Percentiles rank a stretch among this genome's conserved stretches.
phyloP scores from a whole-genome alignment of 78 protist genomes.

The Polysphondylium violaceum region DNA sequence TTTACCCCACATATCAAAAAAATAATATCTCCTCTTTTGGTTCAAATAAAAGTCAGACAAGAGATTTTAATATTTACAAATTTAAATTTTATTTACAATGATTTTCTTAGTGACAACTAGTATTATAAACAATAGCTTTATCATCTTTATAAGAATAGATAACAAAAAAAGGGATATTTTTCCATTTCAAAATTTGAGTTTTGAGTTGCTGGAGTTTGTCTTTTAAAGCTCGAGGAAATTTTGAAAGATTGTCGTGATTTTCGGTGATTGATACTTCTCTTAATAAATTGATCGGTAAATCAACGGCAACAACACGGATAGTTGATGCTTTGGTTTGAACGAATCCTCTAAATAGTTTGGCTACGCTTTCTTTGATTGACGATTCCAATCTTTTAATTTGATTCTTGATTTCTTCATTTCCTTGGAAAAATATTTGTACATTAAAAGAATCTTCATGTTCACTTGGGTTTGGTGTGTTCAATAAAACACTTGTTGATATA shows the following conservation, averaged over 20 bases:
- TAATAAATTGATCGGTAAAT: not conserved
- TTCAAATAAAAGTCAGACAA: no score
- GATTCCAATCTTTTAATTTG: not conserved
- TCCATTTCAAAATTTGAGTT: slow-evolving; percentile 44
- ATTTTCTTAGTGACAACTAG: not conserved
- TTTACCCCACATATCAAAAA: no score
- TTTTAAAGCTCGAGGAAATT: slow-evolving; percentile 5
- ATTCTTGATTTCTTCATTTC: not conserved
- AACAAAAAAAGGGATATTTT: slow-evolving; percentile 40
- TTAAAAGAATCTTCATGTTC: not conserved
- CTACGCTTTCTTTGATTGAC: not conserved
- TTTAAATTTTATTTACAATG: no score
- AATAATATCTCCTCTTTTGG: no score
- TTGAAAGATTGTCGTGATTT: slow-evolving; percentile 5
- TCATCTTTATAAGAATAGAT: slow-evolving; percentile 58
- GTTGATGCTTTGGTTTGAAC: slow-evolving; percentile 7
- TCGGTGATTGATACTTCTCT: not conserved
- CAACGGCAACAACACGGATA: slow-evolving; percentile 4
- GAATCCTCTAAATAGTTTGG: slow-evolving; percentile 27
- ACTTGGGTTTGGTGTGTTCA: not conserved
- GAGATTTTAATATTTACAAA: no score
- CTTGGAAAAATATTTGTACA: not conserved
- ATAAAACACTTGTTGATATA: not conserved
- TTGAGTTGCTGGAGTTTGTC: slow-evolving; percentile 39
- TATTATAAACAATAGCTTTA: slow-evolving; percentile 26